Base-by-base conservation (phyloP, 768 basidiomycete genomes). In the Phlebiopsis flavidoalba region DNA sequence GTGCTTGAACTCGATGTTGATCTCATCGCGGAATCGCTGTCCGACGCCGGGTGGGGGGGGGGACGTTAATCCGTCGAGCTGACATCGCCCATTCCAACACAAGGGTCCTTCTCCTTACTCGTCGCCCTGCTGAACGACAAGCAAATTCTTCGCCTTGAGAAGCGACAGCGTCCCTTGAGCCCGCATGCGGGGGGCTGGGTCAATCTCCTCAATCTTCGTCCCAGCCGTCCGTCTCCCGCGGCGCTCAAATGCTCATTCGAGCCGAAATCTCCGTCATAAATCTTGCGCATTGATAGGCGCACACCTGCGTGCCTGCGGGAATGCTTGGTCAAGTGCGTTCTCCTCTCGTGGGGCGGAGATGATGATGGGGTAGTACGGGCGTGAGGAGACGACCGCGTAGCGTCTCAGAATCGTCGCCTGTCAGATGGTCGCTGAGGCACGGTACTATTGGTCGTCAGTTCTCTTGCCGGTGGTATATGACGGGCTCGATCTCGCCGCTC, bases 291-390 rank as follows among this genome's bases (percentile, higher is more conserved):
- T 79, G 69, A 80, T n/a, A n/a, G n/a, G 79, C 40, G 90, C n/a
- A n/a, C n/a, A n/a, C 89, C 71, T 98, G 95, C n/a, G n/a, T n/a
- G n/a, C n/a, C 70, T 95, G 91, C 26, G 78, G 73, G 15, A 93
- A 60, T 77, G 71, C 93, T n/a, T n/a, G n/a, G n/a, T n/a, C n/a
- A n/a, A 96, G 68, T 96, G 95, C n/a, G 1, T 95, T 82, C 75
- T 98, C 95, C n/a, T n/a, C n/a, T n/a, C n/a, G n/a, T n/a, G n/a
- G n/a, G 12, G 94, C 91, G 2, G 93, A 95, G 58, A 98, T 89
- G 68, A 98, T 85, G 69, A 98, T 78, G 0, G 95, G 95, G 68
- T 94, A 97, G 68, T 31, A 31, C 26, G 26, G 26, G 0, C 92
- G 91, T 0, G 93, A 95, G 0, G 89, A 83, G 46, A 90, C 84